Evolutionary conservation across 768 basidiomycete species (phyloP), one percentile per base, ranked within the genome.

Genomic region (Naganishia friedmannii): DNA sequence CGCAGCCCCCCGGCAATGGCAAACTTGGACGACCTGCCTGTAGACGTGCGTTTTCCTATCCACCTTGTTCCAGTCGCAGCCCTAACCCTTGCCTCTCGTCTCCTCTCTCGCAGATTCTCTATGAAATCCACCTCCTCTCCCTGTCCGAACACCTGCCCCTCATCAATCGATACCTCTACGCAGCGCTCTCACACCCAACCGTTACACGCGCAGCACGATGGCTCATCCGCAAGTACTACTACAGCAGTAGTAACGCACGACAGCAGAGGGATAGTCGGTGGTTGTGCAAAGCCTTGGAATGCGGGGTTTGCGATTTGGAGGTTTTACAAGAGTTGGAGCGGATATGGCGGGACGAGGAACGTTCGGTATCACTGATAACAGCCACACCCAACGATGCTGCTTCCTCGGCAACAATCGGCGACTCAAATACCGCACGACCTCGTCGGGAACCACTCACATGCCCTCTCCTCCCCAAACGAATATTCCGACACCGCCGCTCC

Each of bases 41-140:
- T 58, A n/a, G 57, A 58, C 19, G 57, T 58, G 21, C 9, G 57
- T 39, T 31, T 4, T 34, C 57, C 31, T n/a, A n/a, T n/a, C n/a
- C 23, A 1, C 19, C 48, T 28, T 39, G 9, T 31, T 15, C 34
- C 32, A 34, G 8, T 28, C 23, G 2, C 17, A 2, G 13, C 4
- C 57, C 17, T n/a, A 5, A 8, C n/a, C 32, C 15, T 21, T n/a
- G 5, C 10, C 15, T 15, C 57, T 39, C 4, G 39, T 9, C 57
- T 17, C 21, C 34, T 21, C 15, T 15, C 15, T n/a, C 10, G n/a
- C 74, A 94, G 93, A 84, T 97, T 10, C 80, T 94, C 0, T 88
- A 89, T 74, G 87, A 92, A 68, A 85, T 95, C 17, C 89, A 93
- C 73, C 84, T 90, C 21, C 84, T 84, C 72, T 87, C 91, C 0